Evolutionary conservation across 257 asterid genomes (phyloP).

Genomic region (Nicotiana paniculata): DNA sequence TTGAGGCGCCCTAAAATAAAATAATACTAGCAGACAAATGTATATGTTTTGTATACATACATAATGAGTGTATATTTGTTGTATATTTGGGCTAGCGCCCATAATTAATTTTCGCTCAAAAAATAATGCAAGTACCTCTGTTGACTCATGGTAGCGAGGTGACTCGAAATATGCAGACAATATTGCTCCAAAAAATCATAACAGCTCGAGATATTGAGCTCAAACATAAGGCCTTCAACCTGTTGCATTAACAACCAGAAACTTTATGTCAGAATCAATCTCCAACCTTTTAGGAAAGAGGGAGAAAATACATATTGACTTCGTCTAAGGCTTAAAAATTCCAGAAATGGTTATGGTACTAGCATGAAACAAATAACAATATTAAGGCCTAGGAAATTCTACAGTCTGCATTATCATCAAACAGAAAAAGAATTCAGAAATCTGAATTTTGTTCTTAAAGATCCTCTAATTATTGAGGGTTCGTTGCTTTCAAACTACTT

Average conservation of each 20-base stretch:
- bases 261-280: background rate
- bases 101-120: too few relatives aligned
- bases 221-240: slow-evolving; percentile 65
- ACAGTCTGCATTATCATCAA: background rate
- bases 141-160: slow-evolving; percentile 51
- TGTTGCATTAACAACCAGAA: slow-evolving; percentile 2
- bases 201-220: slow-evolving; percentile 49
- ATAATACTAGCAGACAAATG: too few relatives aligned
- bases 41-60: too few relatives aligned
- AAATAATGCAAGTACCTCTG: slow-evolving; percentile 32
- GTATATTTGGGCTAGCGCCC: too few relatives aligned
- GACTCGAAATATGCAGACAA: slow-evolving; percentile 33
- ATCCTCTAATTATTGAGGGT: too few relatives aligned
- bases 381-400: background rate
- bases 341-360: background rate
- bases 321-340: background rate
- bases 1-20: too few relatives aligned
- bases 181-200: slow-evolving; percentile 55
- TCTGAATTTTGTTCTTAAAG: too few relatives aligned
- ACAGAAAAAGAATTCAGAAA: background rate
- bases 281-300: background rate
- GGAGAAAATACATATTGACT: background rate
- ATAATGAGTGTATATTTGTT: too few relatives aligned
- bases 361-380: background rate
- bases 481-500: too few relatives aligned